These are phyloP conservation scores for Asterophora lycoperdoides DNA, from an alignment of 768 basidiomycete species.

Conservation along the genomic window DNA sequence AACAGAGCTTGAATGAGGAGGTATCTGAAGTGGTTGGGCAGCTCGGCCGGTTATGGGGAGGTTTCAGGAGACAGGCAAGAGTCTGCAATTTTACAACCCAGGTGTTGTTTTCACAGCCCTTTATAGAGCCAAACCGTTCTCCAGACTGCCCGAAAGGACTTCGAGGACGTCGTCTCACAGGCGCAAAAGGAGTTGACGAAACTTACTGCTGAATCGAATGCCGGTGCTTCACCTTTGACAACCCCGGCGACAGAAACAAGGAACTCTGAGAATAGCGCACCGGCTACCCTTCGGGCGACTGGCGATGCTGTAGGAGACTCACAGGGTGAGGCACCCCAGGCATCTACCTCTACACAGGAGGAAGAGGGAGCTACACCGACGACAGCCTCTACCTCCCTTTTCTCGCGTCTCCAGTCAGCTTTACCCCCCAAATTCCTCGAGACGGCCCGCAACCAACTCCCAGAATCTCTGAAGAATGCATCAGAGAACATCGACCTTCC, in stretches of 20 bases:
- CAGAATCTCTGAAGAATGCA: conserved; percentile 59
- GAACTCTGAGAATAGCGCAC: conserved; percentile 10
- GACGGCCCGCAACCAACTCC: conserved; percentile 63
- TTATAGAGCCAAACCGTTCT: conserved; percentile 52
- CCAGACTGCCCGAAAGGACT: conserved; percentile 67
- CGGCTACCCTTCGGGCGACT: background rate
- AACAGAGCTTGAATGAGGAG: conserved; percentile 76
- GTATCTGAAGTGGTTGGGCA: conserved; percentile 88
- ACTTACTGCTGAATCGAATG: conserved; percentile 35
- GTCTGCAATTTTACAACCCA: background rate
- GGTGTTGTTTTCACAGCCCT: background rate
- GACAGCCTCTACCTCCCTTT: conserved; percentile 33
- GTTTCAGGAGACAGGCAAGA: conserved; percentile 82
- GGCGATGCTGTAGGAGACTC: conserved; percentile 10
- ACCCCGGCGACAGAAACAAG: conserved; percentile 18
- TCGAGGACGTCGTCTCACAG: conserved; percentile 68
- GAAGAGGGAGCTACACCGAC: conserved; percentile 14
- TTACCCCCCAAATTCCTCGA: conserved; percentile 72
- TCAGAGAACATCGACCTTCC: conserved; percentile 63
- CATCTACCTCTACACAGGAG: conserved; percentile 10
- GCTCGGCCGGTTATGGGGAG: conserved; percentile 84
- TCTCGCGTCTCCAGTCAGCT: conserved; percentile 68
- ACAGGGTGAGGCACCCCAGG: background rate
- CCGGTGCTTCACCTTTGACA: conserved; percentile 16
- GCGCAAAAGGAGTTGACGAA: conserved; percentile 75